Evolutionary conservation across 148 eudicot species (phyloP), one percentile per base, ranked within the genome.

Genomic region (Chenopodium suecicum): DNA sequence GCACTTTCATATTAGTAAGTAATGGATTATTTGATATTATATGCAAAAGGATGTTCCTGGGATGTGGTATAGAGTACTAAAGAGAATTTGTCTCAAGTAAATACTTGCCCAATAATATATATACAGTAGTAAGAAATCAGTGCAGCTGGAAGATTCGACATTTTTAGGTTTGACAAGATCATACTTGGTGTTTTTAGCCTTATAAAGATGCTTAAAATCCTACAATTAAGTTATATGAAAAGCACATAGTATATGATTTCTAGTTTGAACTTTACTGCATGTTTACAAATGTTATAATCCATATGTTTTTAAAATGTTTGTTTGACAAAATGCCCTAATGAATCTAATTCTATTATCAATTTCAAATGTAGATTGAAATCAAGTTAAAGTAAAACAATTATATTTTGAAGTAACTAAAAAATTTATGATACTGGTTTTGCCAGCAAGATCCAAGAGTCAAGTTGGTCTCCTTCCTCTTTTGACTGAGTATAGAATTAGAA

Each of bases 11-110:
- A 22, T 47, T 32, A 46, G 75, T 72, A 16, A 4, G 16, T 22
- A 23, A 70, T 17, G 32, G 14, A 13, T 70, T 17, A 9, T 23
- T 14, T 46, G 52, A 23, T 64, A 46, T 64, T 29, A 65, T 9
- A 37, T 47, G 83, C 68, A 64, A 34, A 70, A 76, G 79, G 69
- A 62, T 76, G 79, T 60, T 58, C n/a, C 34, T 76, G 70, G 79
- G 63, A 76, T 44, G 41, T 76, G 79, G 70, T 7, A 20, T 52
- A 4, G 79, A 62, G n/a, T 76, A 76, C 52, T 76, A 70, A 76
- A n/a, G 56, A 11, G 27, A 20, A 64, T 17, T 73, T 1, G 3
- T 11, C 34, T 72, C 3, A 46, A 47, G 76, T 63, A 41, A 52
- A 56, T 58, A n/a, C 62, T 52, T 6, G 23, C 64, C n/a, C 25